These are phyloP conservation scores for Pterocarpus macrocarpus DNA, from an alignment of 306 rosid species.

Conservation along the genomic window DNA sequence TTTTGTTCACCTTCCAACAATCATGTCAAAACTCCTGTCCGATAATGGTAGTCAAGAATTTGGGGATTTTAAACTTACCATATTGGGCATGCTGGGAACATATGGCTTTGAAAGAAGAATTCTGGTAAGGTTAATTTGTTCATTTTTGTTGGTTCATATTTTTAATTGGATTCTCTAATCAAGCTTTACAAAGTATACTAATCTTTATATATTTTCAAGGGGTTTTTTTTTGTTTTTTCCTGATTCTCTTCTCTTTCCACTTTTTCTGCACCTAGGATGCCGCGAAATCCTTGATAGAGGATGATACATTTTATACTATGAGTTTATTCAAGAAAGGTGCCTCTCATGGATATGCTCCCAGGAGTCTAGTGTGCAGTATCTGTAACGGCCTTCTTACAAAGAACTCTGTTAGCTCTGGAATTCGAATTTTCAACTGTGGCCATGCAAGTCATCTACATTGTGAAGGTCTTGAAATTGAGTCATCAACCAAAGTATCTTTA, in stretches of 20 bases:
- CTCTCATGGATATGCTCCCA: slow-evolving; percentile 91
- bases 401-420: slow-evolving; percentile 67
- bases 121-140: slow-evolving; percentile 67
- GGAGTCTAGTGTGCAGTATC: slow-evolving; percentile 72
- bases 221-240: not conserved
- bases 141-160: slow-evolving; percentile 17
- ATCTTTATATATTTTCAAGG: slow-evolving; percentile 8
- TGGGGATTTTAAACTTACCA: slow-evolving; percentile 93
- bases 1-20: slow-evolving; percentile 88
- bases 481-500: slow-evolving; percentile 58
- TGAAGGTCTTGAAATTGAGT: slow-evolving; percentile 72
- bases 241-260: slow-evolving; percentile 23
- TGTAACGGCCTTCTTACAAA: slow-evolving; percentile 75
- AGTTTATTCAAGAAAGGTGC: slow-evolving; percentile 95
- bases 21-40: slow-evolving; percentile 96
- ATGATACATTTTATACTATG: slow-evolving; percentile 94
- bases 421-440: slow-evolving; percentile 91
- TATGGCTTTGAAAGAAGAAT: slow-evolving; percentile 97
- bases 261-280: slow-evolving; percentile 67
- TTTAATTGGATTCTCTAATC: slow-evolving; percentile 31
- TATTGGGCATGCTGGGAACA: slow-evolving; percentile 95
- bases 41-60: slow-evolving; percentile 94
- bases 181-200: slow-evolving; percentile 36
- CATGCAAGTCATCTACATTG: slow-evolving; percentile 94
- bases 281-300: slow-evolving; percentile 95